A percentile compares a stretch with the other conserved stretches of the same genome.
These are phyloP conservation scores for Elaeis oleifera DNA, from an alignment of 202 grass and related monocot species.

Conservation along the genomic window DNA sequence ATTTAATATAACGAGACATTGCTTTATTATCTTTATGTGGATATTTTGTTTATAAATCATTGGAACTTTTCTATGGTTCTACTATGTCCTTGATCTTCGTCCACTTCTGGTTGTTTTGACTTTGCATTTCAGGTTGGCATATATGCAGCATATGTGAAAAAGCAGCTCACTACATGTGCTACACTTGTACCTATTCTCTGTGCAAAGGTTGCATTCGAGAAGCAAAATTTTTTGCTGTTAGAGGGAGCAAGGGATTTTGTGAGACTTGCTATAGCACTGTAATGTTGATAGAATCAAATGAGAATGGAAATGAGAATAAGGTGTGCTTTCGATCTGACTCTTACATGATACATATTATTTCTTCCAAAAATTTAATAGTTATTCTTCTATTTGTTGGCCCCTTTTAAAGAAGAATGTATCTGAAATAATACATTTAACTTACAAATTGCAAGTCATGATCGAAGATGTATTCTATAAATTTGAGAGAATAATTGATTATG, in stretches of 20 bases:
- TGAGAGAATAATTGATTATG: too few species aligned
- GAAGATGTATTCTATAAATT: too few species aligned
- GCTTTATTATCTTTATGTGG: too few species aligned
- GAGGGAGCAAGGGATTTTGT: constrained; percentile 84
- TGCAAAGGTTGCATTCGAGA: constrained; percentile 77
- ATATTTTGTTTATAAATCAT: too few species aligned
- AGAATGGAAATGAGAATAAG: constrained; percentile 44
- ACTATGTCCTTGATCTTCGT: background rate
- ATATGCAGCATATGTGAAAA: constrained; percentile 97
- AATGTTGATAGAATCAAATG: constrained; percentile 78
- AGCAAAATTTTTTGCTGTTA: constrained; percentile 76
- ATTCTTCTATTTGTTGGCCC: too few species aligned
- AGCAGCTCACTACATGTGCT: constrained; percentile 82
- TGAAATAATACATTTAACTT: too few species aligned
- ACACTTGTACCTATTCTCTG: constrained; percentile 86
- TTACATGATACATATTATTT: constrained; percentile 3
- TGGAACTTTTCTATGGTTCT: background rate
- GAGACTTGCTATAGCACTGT: constrained; percentile 84
- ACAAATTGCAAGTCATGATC: too few species aligned
- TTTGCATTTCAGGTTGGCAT: constrained; percentile 76
- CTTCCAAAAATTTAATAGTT: background rate
- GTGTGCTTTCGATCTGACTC: constrained; percentile 24
- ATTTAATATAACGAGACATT: too few species aligned
- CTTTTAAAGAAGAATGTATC: too few species aligned
- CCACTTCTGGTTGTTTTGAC: background rate